Evolutionary conservation across 768 basidiomycete genomes (phyloP).

Genomic region (Lentinula sp.): DNA sequence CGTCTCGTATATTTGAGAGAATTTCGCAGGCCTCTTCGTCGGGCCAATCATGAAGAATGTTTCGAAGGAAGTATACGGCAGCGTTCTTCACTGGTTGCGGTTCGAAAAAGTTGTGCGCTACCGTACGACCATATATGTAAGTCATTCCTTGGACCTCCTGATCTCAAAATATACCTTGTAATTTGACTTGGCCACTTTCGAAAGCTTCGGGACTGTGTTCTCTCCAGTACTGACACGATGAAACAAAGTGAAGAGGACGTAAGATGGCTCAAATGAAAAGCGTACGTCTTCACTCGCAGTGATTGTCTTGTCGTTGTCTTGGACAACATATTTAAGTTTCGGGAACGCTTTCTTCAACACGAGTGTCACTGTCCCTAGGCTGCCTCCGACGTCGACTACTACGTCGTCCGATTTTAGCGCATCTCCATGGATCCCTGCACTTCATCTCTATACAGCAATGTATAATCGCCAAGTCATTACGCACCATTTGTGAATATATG

Average conservation of each 20-base stretch:
- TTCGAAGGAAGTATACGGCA: slow-evolving; percentile 19
- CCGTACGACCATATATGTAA: not conserved
- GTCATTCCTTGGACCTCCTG: not conserved
- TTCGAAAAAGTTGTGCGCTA: slow-evolving; percentile 20
- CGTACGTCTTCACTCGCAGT: slow-evolving; percentile 4
- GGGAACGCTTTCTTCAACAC: slow-evolving; percentile 3
- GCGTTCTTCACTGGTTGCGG: slow-evolving; percentile 17
- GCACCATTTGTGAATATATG: slow-evolving; percentile 4
- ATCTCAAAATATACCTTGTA: slow-evolving; percentile 6
- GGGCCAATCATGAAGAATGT: slow-evolving; percentile 16
- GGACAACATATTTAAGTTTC: slow-evolving; percentile 7
- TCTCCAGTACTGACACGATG: slow-evolving; percentile 1
- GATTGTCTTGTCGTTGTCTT: slow-evolving; percentile 6
- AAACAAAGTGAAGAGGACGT: not conserved
- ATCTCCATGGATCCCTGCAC: not conserved
- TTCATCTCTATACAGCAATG: not conserved
- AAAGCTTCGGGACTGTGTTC: slow-evolving; percentile 5
- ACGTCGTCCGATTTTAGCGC: not conserved
- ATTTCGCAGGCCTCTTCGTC: no score
- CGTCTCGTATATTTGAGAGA: no score
- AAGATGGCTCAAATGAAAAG: not conserved
- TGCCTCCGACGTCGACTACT: slow-evolving; percentile 10
- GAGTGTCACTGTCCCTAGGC: not conserved
- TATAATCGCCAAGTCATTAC: not conserved
- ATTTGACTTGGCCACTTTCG: slow-evolving; percentile 5